These are phyloP conservation scores for Cordyceps cicadae DNA, from an alignment of 2,329 filamentous ascomycete species.

Conservation along the genomic window DNA sequence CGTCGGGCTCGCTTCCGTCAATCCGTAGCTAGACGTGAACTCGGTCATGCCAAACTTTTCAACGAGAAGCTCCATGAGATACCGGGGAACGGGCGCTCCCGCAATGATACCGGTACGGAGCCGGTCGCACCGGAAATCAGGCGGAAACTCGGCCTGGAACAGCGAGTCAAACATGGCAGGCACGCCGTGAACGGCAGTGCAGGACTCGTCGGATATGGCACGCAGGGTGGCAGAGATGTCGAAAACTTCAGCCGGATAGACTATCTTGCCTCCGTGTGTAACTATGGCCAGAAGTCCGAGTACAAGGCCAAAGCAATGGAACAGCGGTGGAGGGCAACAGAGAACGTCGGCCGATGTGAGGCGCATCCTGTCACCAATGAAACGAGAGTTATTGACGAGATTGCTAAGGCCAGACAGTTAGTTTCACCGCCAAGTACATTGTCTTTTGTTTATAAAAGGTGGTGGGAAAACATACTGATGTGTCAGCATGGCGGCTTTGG, in stretches of 20 bases:
- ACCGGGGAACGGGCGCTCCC: constrained; percentile 65
- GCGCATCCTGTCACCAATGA: constrained; percentile 67
- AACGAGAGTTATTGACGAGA: constrained; percentile 57
- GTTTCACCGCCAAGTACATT: not conserved
- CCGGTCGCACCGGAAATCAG: constrained; percentile 36
- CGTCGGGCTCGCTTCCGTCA: constrained; percentile 72
- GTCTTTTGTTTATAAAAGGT: not conserved
- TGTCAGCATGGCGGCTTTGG: constrained; percentile 68
- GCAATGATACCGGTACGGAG: constrained; percentile 73
- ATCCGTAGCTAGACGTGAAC: constrained; percentile 61
- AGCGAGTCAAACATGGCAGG: constrained; percentile 76
- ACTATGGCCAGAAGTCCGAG: constrained; percentile 64
- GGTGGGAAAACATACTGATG: constrained; percentile 44
- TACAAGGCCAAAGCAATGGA: constrained; percentile 80
- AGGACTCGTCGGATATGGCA: constrained; percentile 57
- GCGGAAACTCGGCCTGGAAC: constrained; percentile 37
- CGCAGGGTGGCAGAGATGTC: constrained; percentile 57
- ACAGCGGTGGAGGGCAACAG: constrained; percentile 75
- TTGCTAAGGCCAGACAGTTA: constrained; percentile 31
- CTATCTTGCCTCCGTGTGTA: constrained; percentile 67
- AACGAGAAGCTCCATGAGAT: constrained; percentile 66
- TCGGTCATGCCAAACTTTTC: constrained; percentile 66
- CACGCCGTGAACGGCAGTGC: constrained; percentile 72
- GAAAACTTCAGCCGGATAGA: constrained; percentile 69
- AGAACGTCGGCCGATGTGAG: constrained; percentile 59